Conservation (phyloP, 495 filamentous ascomycete species). For the Viridothelium virens region DNA sequence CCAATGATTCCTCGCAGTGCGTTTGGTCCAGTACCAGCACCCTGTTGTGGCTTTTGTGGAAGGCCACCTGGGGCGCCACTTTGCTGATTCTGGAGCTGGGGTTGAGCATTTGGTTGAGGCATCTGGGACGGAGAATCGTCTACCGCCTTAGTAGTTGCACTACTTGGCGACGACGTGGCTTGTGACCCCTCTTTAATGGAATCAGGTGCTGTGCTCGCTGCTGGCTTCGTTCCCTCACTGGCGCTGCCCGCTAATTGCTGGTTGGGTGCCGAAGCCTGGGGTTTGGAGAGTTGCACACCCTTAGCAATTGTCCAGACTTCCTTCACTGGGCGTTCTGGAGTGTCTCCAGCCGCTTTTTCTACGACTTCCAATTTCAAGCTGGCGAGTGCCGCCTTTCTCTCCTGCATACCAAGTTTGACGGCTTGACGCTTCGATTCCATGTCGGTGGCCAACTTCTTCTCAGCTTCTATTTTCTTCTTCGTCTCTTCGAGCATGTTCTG, state of each 20-base stretch:
- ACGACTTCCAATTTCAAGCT: slow-evolving; percentile 70
- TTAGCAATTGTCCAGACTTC: slow-evolving; percentile 80
- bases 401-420: slow-evolving; percentile 71
- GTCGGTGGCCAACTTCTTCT: slow-evolving; percentile 44
- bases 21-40: slow-evolving; percentile 29
- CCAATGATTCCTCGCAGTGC: slow-evolving; percentile 25
- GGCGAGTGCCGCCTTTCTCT: slow-evolving; percentile 55
- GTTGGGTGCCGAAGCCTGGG: slow-evolving; percentile 15
- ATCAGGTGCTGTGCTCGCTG: slow-evolving; percentile 13
- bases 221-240: slow-evolving; percentile 15
- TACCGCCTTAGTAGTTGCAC: not conserved
- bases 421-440: slow-evolving; percentile 57
- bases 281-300: slow-evolving; percentile 37
- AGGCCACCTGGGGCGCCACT: slow-evolving; percentile 2
- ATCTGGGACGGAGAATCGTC: slow-evolving; percentile 13
- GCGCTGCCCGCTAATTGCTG: slow-evolving; percentile 10
- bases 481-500: slow-evolving; percentile 1
- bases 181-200: slow-evolving; percentile 3
- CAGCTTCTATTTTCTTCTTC: slow-evolving; percentile 22
- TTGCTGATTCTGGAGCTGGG: slow-evolving; percentile 15
- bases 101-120: slow-evolving; percentile 1
- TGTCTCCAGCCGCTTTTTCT: slow-evolving; percentile 70
- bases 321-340: slow-evolving; percentile 66
- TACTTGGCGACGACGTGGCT: not conserved
- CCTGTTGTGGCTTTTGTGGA: slow-evolving; percentile 20